Evolutionary conservation across 495 filamentous ascomycete species (phyloP).

Genomic region (Tetracladium marchalianum): DNA sequence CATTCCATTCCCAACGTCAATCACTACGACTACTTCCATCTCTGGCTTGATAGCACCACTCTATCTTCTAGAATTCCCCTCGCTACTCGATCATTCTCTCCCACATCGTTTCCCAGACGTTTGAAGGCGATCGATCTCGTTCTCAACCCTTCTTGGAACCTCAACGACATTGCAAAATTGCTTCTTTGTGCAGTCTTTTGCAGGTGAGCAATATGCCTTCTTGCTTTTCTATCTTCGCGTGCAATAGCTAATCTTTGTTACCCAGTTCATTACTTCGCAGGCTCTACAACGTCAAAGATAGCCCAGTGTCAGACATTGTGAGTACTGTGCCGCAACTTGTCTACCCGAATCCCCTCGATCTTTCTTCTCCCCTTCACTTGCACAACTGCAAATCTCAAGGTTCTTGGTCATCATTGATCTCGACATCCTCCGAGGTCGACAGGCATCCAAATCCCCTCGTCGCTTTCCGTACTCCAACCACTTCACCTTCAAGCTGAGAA

Average conservation of each 20-base stretch:
- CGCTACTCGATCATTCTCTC: conserved; percentile 13
- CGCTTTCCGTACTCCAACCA: not conserved
- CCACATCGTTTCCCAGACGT: conserved; percentile 7
- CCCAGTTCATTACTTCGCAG: conserved; percentile 6
- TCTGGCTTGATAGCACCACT: conserved; percentile 24
- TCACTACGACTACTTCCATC: conserved; percentile 16
- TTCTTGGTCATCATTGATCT: no score
- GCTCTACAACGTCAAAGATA: conserved; percentile 3
- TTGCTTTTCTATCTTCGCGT: not conserved
- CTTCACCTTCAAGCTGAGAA: not conserved
- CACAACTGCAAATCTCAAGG: not conserved
- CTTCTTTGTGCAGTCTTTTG: no score
- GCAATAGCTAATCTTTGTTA: conserved; percentile 4
- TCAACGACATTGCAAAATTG: no score
- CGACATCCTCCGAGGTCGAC: no score
- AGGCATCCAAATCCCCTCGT: not conserved
- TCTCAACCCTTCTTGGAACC: not conserved
- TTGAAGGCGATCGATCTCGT: not conserved
- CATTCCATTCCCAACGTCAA: conserved; percentile 14
- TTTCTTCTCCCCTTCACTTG: conserved; percentile 13
- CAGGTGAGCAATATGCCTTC: conserved; percentile 4
- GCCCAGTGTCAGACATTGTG: conserved; percentile 6
- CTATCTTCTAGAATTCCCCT: conserved; percentile 21
- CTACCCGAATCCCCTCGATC: conserved; percentile 3
- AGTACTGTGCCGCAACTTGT: not conserved